These are phyloP conservation scores for Cucurbita argyrosperma DNA, from an alignment of 306 rosid genomes.

Conservation along the genomic window DNA sequence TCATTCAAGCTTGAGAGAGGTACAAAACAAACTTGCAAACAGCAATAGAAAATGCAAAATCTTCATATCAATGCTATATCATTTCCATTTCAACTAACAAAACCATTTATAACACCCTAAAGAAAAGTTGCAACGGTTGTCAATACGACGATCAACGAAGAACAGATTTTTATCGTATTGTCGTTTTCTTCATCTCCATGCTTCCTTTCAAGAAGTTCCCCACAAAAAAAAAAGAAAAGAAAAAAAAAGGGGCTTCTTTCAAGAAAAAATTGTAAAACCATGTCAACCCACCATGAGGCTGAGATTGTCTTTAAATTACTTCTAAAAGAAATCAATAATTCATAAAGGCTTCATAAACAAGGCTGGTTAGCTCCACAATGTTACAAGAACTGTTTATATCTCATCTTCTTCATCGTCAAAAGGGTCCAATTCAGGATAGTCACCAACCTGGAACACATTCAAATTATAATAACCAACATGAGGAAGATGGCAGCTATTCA, in stretches of 20 bases:
- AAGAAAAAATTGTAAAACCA: not conserved
- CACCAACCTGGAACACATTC: slow-evolving; percentile 52
- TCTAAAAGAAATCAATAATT: not conserved
- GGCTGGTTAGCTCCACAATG: not conserved
- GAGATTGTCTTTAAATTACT: not conserved
- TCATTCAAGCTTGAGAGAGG: not conserved
- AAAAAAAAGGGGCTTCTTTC: not conserved
- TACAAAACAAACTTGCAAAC: not conserved
- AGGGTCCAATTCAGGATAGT: slow-evolving; percentile 82
- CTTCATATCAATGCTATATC: not conserved
- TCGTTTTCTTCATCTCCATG: not conserved
- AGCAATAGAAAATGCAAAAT: not conserved
- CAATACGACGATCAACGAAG: not conserved
- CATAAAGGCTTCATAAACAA: not conserved
- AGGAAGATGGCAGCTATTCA: not conserved
- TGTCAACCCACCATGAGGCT: not conserved
- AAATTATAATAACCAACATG: not conserved
- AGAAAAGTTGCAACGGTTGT: not conserved
- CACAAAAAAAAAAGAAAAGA: too few relatives aligned
- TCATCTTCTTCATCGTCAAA: slow-evolving; percentile 81
- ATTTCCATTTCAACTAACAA: not conserved
- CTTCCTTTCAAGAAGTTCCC: not conserved
- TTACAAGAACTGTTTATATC: slow-evolving; percentile 29
- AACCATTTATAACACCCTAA: not conserved
- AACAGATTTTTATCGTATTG: not conserved